These are phyloP conservation scores for Rutstroemia sp. DNA, from an alignment of 2,329 filamentous ascomycete genomes.

Conservation along the genomic window DNA sequence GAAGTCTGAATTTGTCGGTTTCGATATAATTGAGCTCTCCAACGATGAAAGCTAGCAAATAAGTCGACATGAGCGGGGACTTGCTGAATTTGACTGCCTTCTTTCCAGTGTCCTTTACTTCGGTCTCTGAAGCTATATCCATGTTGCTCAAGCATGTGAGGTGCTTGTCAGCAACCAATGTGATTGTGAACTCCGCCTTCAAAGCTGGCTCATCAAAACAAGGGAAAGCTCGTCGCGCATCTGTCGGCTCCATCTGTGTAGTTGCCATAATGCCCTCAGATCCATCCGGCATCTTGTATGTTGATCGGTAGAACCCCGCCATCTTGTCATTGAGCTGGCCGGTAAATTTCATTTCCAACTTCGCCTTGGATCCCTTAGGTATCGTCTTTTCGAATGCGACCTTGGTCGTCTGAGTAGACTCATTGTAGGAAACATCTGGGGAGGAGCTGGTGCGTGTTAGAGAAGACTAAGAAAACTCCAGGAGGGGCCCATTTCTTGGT, in stretches of 20 bases:
- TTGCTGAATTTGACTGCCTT: conserved; percentile 90
- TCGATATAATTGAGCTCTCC: conserved; percentile 93
- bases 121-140: conserved; percentile 77
- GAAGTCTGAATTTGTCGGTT: conserved; percentile 83
- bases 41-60: conserved; percentile 88
- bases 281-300: conserved; percentile 78
- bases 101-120: conserved; percentile 56
- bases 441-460: conserved; percentile 44
- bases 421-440: conserved; percentile 65
- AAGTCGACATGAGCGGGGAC: conserved; percentile 92
- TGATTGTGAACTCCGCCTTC: conserved; percentile 89
- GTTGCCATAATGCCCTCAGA: conserved; percentile 77
- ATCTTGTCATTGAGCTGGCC: conserved; percentile 87
- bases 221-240: conserved; percentile 86
- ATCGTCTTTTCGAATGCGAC: conserved; percentile 70
- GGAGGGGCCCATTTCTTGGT: not conserved
- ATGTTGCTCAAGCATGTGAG: conserved; percentile 95
- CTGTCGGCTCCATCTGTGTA: conserved; percentile 94
- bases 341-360: conserved; percentile 69
- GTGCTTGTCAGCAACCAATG: conserved; percentile 81
- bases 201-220: conserved; percentile 95
- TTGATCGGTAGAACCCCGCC: conserved; percentile 95
- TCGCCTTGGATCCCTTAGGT: conserved; percentile 67
- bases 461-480: conserved; percentile 11
- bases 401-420: conserved; percentile 72